Evolutionary conservation across 2,329 filamentous ascomycete genomes (phyloP).

Genomic region (Stachybotrys chlorohalonatus): DNA sequence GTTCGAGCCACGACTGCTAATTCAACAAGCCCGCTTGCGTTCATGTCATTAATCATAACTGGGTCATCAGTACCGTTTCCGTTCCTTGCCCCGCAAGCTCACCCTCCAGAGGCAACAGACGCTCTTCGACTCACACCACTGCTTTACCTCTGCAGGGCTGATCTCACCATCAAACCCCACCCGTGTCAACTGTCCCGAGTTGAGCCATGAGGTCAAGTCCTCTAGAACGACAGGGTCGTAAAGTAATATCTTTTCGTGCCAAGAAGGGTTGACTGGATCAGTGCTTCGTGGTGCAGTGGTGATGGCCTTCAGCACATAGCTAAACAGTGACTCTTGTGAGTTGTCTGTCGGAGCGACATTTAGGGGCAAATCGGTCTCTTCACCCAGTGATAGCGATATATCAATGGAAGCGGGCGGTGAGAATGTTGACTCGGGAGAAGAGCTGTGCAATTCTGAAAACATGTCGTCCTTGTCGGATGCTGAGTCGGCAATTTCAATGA

Average conservation of each 20-base stretch:
- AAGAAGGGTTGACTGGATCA: constrained; percentile 50
- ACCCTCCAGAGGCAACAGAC: constrained; percentile 73
- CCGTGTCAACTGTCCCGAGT: constrained; percentile 55
- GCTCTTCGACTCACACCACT: constrained; percentile 83
- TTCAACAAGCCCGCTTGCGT: neutral
- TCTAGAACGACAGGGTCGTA: constrained; percentile 88
- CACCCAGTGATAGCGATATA: constrained; percentile 32
- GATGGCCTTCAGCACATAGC: constrained; percentile 46
- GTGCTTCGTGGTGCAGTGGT: constrained; percentile 38
- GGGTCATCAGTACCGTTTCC: constrained; percentile 34
- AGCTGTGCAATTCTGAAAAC: constrained; percentile 21
- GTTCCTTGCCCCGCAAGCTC: constrained; percentile 40
- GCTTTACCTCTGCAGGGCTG: constrained; percentile 59
- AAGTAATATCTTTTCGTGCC: constrained; percentile 88
- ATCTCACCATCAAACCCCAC: constrained; percentile 60
- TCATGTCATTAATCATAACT: neutral
- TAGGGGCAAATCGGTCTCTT: constrained; percentile 36
- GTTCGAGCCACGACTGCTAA: neutral
- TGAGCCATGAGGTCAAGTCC: constrained; percentile 76
- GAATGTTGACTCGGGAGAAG: constrained; percentile 28
- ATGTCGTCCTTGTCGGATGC: constrained; percentile 28
- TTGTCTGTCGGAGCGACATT: constrained; percentile 27
- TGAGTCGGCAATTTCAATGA: constrained; percentile 44
- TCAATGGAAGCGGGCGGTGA: constrained; percentile 34
- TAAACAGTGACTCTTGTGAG: constrained; percentile 35